Conservation (phyloP, 768 basidiomycete genomes). For the Lactifluus echinatus region DNA sequence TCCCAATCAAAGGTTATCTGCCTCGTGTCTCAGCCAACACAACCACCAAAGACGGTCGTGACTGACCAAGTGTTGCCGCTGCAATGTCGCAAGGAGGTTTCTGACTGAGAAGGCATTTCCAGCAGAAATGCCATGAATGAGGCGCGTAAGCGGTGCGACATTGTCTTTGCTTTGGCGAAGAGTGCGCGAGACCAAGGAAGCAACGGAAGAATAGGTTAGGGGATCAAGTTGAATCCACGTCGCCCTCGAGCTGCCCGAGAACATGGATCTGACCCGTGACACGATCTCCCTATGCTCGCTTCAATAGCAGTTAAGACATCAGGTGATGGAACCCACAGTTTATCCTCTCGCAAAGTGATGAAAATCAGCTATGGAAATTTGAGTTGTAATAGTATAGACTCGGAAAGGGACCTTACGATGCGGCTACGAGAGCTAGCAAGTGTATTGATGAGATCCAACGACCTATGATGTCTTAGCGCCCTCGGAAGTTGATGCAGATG, state of each 20-base stretch:
- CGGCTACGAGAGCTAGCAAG: conserved; percentile 56
- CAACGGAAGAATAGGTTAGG: conserved; percentile 46
- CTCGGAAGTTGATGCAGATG: not conserved
- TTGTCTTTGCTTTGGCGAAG: conserved; percentile 53
- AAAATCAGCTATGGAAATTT: conserved; percentile 44
- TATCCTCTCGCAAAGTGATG: conserved; percentile 49
- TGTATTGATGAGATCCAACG: conserved; percentile 56
- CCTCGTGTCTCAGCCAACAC: conserved; percentile 2
- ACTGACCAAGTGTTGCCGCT: conserved; percentile 53
- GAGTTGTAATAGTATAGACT: conserved; percentile 5
- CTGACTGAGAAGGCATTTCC: conserved; percentile 67
- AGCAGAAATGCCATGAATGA: conserved; percentile 48
- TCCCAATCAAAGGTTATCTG: conserved; percentile 63
- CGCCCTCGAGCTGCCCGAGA: conserved; percentile 45
- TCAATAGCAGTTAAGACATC: not conserved
- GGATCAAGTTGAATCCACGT: conserved; percentile 66
- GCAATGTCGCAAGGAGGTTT: conserved; percentile 53
- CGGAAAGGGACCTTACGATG: conserved; percentile 37
- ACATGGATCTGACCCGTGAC: conserved; percentile 47
- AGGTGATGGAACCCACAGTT: conserved; percentile 29
- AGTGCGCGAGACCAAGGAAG: conserved; percentile 52
- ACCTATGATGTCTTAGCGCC: conserved; percentile 30
- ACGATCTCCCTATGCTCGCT: conserved; percentile 29
- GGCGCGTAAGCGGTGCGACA: conserved; percentile 42
- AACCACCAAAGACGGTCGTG: not conserved